Conservation (phyloP, 140 eudicot species). For the Senecio squalidus region DNA sequence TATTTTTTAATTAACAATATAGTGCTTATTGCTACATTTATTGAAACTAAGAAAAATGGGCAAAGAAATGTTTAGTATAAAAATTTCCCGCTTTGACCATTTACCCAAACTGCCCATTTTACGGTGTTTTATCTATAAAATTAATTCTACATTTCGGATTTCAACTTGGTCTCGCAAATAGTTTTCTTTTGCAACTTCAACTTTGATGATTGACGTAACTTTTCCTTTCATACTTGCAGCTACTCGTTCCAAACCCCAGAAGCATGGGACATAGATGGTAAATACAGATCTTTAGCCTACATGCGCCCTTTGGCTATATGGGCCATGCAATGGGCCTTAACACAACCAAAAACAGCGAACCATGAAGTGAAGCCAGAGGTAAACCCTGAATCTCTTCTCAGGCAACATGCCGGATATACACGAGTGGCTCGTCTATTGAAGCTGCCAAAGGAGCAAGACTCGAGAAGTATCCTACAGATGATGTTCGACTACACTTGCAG, state of each 20-base stretch:
- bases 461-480: constrained; percentile 52
- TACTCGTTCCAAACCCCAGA: constrained; percentile 92
- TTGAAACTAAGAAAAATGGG: too few species aligned
- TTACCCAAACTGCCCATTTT: too few species aligned
- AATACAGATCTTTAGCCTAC: constrained; percentile 68
- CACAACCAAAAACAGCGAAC: constrained; percentile 44
- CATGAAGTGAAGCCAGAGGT: constrained; percentile 46
- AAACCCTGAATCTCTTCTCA: constrained; percentile 43
- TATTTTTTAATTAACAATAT: too few species aligned
- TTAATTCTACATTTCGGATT: too few species aligned
- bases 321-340: constrained; percentile 97
- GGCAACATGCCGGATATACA: constrained; percentile 61
- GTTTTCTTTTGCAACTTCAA: not conserved
- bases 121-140: too few species aligned
- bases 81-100: too few species aligned
- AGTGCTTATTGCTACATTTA: too few species aligned
- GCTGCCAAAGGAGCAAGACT: constrained; percentile 53
- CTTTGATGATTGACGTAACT: not conserved
- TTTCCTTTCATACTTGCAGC: constrained; percentile 29
- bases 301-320: constrained; percentile 94
- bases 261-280: constrained; percentile 73
- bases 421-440: constrained; percentile 69
- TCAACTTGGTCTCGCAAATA: too few species aligned
- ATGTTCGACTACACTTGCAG: constrained; percentile 73
- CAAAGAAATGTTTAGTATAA: too few species aligned